Evolutionary conservation across 2,329 filamentous ascomycete species (phyloP).

Genomic region (Venturia oleaginea): DNA sequence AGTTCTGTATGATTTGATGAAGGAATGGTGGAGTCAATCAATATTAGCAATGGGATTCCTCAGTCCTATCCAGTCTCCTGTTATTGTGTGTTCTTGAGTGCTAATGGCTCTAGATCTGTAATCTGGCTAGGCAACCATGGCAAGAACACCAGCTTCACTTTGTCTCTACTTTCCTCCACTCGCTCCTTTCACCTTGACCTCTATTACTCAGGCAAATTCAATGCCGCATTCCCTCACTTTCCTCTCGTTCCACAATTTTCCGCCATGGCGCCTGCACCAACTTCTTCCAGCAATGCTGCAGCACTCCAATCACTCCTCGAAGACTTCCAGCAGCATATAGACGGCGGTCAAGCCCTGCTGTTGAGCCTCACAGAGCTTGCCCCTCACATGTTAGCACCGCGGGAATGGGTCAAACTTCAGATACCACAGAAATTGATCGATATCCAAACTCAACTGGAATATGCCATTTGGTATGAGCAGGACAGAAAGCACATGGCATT

Average conservation of each 20-base stretch:
- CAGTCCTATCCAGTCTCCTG: background rate
- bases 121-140: background rate
- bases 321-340: too few relatives aligned
- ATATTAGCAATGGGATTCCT: background rate
- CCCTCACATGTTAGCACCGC: background rate
- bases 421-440: background rate
- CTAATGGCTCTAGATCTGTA: background rate
- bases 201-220: too few relatives aligned
- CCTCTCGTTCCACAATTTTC: background rate
- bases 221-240: background rate
- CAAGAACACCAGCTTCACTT: background rate
- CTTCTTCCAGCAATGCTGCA: background rate
- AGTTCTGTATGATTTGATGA: background rate
- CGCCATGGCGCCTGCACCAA: background rate
- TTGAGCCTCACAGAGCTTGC: background rate
- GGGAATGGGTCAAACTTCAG: background rate
- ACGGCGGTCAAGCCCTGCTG: background rate
- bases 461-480: background rate
- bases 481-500: background rate
- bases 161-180: background rate
- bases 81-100: background rate
- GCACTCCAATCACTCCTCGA: background rate
- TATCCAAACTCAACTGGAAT: background rate
- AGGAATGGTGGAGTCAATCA: background rate
- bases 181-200: background rate